A percentile compares a stretch with the other conserved stretches of the same genome.
phyloP scores from a whole-genome alignment of 2,329 filamentous ascomycete species.

The Trichoderma breve region DNA sequence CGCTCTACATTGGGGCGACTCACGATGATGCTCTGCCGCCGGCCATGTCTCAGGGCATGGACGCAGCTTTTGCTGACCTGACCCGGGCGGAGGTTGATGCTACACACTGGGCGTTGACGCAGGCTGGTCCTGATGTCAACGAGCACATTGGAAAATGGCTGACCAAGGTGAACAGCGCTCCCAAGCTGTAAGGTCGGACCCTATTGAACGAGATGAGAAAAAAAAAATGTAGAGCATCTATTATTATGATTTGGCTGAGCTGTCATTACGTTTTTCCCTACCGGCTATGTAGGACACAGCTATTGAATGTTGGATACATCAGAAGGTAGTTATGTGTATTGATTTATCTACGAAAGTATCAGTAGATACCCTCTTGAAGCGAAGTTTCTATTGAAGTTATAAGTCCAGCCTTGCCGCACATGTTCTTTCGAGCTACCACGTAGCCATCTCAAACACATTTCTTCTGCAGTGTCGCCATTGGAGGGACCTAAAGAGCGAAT shows the following conservation, averaged over 20 bases:
- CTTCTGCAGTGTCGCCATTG: neutral
- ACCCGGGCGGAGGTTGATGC: conserved; percentile 64
- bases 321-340: neutral
- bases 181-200: conserved; percentile 28
- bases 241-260: neutral
- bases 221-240: neutral
- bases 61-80: conserved; percentile 61
- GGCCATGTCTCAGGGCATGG: conserved; percentile 70
- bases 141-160: conserved; percentile 66
- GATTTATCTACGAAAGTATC: neutral
- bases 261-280: neutral
- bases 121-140: conserved; percentile 71
- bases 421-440: neutral
- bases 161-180: conserved; percentile 34
- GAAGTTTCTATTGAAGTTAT: neutral
- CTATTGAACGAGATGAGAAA: neutral
- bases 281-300: neutral
- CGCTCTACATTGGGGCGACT: conserved; percentile 71
- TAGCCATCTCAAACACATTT: neutral
- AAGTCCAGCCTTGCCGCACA: neutral
- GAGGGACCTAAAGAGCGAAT: neutral
- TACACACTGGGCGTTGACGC: conserved; percentile 79
- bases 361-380: neutral
- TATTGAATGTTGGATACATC: neutral
- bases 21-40: conserved; percentile 72